Evolutionary conservation across 2,329 filamentous ascomycete genomes (phyloP), one percentile per base, ranked within the genome.

Genomic region (Penicillium sp.): DNA sequence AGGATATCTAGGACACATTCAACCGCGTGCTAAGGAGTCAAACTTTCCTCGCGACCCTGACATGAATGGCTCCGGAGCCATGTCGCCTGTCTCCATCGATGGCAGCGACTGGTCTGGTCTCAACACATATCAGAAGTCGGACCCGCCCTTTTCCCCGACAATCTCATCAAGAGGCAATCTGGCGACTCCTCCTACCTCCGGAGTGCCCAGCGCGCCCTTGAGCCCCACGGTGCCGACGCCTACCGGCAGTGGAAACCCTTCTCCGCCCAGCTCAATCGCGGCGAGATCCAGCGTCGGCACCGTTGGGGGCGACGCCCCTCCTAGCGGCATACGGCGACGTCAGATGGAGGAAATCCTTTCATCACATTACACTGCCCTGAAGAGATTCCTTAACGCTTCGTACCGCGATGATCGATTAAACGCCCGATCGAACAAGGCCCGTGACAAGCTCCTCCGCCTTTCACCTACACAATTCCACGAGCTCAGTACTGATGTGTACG

Each of bases 391-490:
- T 36, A 83, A 83, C 9, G 79, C 81, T 59, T 85, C 83, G 39
- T 81, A 85, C 51, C 86, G 86, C 65, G 88, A 95, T 70, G 89
- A 91, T 62, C 85, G 87, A 67, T 81, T 83, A 43, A 87, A 87
- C 57, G 82, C 85, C 45, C 87, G 86, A 47, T 86, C 90, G 26
- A 96, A 95, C 74, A 88, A 92, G 74, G 94, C 94, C 51, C 87
- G 92, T 66, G 94, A 97, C 74, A 99, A 99, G 79, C 81, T 97
- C 52, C 81, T 96, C 54, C 85, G 93, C 53, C 81, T 99, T 47
- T 96, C 92, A 0, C 80, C 88, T 1, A 90, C 95, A 26, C 94
- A 99, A 72, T 97, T 99, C 72, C 90, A 95, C 73, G 94, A 99
- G 76, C 82, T 99, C 57, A 96, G 92, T 74, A 97, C 93, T 52